A percentile compares a stretch with the other conserved stretches of the same genome.
phyloP scores from a whole-genome alignment of 2,329 filamentous ascomycete species.

The Diplodia sapinea region DNA sequence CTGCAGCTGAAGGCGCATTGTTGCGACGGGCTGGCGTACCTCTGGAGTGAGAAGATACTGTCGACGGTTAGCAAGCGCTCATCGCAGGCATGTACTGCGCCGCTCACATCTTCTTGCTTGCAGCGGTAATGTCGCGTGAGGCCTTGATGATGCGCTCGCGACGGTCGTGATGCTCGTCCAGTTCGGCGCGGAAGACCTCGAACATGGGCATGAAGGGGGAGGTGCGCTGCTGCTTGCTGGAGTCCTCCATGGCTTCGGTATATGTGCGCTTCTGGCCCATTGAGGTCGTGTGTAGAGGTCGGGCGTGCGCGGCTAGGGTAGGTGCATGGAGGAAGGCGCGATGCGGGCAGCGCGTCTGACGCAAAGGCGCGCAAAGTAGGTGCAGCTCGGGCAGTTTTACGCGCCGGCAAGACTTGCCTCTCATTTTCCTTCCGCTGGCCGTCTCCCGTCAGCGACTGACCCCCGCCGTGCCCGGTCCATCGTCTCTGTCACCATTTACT shows the following conservation, averaged over 20 bases:
- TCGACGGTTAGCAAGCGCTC: slow-evolving; percentile 11
- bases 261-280: slow-evolving; percentile 45
- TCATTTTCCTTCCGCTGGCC: neutral
- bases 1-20: neutral
- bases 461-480: slow-evolving; percentile 4
- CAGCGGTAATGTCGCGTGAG: slow-evolving; percentile 87
- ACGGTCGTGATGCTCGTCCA: slow-evolving; percentile 94
- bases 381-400: slow-evolving; percentile 18
- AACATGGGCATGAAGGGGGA: slow-evolving; percentile 73
- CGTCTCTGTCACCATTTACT: neutral
- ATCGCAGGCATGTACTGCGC: neutral
- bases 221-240: slow-evolving; percentile 39
- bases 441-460: slow-evolving; percentile 1
- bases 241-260: slow-evolving; percentile 45
- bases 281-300: neutral
- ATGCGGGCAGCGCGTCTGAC: slow-evolving; percentile 4
- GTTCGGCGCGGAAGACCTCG: slow-evolving; percentile 79
- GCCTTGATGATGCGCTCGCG: slow-evolving; percentile 89
- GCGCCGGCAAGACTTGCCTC: slow-evolving; percentile 23
- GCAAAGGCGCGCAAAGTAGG: neutral
- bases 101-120: slow-evolving; percentile 93
- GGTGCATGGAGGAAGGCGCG: neutral
- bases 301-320: neutral
- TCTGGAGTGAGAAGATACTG: slow-evolving; percentile 84
- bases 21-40: slow-evolving; percentile 54